Percentiles rank a stretch among this genome's conserved stretches.
phyloP scores from a whole-genome alignment of 345 rosid species.

The Aquilaria yunnanensis region DNA sequence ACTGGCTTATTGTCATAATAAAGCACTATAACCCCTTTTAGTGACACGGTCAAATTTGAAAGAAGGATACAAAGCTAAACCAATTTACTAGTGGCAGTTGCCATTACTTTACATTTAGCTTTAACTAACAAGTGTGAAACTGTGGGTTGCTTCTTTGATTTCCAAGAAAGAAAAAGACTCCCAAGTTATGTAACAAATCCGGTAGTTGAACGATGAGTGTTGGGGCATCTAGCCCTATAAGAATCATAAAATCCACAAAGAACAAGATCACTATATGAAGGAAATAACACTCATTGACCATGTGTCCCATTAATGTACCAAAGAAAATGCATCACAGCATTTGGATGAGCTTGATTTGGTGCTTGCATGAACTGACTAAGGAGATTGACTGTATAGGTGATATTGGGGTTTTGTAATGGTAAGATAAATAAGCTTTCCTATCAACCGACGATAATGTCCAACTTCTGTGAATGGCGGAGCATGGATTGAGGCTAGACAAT shows the following conservation, averaged over 20 bases:
- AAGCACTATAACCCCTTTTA: neutral
- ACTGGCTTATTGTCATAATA: neutral
- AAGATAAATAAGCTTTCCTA: neutral
- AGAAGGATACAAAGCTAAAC: neutral
- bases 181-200: neutral
- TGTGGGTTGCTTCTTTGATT: neutral
- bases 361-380: no score
- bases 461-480: neutral
- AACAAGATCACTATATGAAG: neutral
- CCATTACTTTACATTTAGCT: neutral
- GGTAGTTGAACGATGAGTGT: neutral
- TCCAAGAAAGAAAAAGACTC: neutral
- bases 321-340: no score
- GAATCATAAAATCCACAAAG: neutral
- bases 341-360: no score
- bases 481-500: neutral
- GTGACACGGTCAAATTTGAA: neutral
- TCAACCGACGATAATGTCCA: neutral
- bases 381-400: no score
- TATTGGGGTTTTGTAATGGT: neutral
- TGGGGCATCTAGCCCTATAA: neutral
- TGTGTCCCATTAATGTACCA: no score
- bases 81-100: neutral
- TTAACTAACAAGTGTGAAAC: neutral
- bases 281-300: neutral